These are phyloP conservation scores for Limonium bicolor DNA, from an alignment of 148 eudicot genomes.

Conservation along the genomic window DNA sequence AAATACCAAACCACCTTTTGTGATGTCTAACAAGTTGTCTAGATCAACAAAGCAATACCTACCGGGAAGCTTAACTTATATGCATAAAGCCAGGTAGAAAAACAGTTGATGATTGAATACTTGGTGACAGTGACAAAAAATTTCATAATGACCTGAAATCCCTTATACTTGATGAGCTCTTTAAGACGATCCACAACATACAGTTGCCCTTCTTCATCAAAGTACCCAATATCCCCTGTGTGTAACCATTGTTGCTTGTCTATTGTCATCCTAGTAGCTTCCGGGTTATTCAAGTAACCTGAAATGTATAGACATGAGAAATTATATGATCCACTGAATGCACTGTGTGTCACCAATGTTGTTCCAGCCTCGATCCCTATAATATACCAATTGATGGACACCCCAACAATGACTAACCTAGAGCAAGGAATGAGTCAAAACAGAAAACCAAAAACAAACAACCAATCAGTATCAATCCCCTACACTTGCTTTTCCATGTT, in stretches of 20 bases:
- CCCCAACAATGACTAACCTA: too few relatives aligned
- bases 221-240: constrained; percentile 82
- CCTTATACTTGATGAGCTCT: constrained; percentile 83
- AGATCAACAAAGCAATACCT: too few relatives aligned
- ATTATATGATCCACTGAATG: neutral
- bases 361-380: too few relatives aligned
- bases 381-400: too few relatives aligned
- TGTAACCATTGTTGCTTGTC: constrained; percentile 68
- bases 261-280: constrained; percentile 54
- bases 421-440: too few relatives aligned
- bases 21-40: too few relatives aligned
- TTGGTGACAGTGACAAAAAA: neutral
- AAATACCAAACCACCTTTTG: too few relatives aligned
- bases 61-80: neutral
- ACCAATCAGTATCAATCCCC: too few relatives aligned
- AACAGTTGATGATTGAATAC: neutral
- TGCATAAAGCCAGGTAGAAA: neutral
- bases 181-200: constrained; percentile 69
- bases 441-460: too few relatives aligned
- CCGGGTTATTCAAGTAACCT: constrained; percentile 61
- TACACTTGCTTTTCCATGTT: too few relatives aligned
- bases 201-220: constrained; percentile 61
- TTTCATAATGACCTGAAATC: constrained; percentile 36
- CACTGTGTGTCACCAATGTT: neutral
- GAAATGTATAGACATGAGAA: neutral